Base-by-base conservation (phyloP, 1,139 yeast species). In the Tardiomyces blankii region DNA sequence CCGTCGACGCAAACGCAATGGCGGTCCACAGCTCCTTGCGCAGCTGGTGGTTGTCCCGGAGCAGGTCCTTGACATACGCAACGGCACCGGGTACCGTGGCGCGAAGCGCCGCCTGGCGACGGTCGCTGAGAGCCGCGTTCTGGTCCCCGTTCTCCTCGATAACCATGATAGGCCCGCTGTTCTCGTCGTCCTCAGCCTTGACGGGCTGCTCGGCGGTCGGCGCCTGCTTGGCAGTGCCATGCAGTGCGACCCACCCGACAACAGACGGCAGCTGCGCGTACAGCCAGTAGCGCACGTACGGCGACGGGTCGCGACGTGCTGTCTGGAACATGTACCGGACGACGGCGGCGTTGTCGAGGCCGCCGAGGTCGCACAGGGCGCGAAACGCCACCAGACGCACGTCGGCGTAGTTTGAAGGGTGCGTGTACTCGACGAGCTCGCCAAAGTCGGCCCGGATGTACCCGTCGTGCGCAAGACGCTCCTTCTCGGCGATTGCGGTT, bases 361-460 rank as follows among this genome's bases (percentile, higher is more conserved):
- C 96, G 11, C 96, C 96, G 35, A 86, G 67, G 3, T 75, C 58
- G 45, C 89, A 67, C 39, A 91, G 58, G 0, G 89, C 85, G 46
- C 75, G 75, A 59, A 84, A 82, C 0, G 95, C 91, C 42, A 74
- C 74, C 13, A 82, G 59, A 42, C 95, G 65, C 1, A 86, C 73
- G 30, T 78, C 80, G 42, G 69, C 62, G 27, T 74, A 66, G 51
- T 71, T 69, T 14, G 69, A 70, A 0, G 73, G 68, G 42, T 69
- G 67, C 0, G 94, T 82, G 49, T 72, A 78, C 21, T 59, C 62
- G 32, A 74, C 61, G 18, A 73, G 54, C 11, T 70, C 66, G 18
- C 77, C 66, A 13, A 79, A 65, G 0, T 88, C 88, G 28, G 70
- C 69, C 16, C 74, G 65, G 0, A 85, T 80, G 16, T 30, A 30